Percentiles rank a stretch among this genome's conserved stretches.
These are phyloP conservation scores for Curvularia lunata DNA, from an alignment of 2,329 filamentous ascomycete genomes.

Conservation along the genomic window DNA sequence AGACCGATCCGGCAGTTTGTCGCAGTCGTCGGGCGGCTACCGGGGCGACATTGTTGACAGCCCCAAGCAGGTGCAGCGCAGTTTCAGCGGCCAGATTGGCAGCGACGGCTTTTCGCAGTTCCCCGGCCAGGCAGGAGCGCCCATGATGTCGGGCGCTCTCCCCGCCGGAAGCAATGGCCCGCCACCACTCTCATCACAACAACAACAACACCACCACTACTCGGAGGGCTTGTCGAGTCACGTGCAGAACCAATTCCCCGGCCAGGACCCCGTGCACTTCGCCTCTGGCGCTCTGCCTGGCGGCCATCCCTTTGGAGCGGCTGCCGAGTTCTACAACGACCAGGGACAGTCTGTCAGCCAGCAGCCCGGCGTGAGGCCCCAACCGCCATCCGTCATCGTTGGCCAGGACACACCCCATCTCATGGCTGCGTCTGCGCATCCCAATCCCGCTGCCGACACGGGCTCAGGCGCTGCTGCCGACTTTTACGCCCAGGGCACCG, in stretches of 20 bases:
- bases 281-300: constrained; percentile 55
- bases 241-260: constrained; percentile 64
- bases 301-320: constrained; percentile 56
- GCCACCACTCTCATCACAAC: constrained; percentile 1
- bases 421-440: constrained; percentile 57
- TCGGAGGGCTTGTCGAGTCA: constrained; percentile 52
- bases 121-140: constrained; percentile 42
- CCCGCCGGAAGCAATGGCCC: constrained; percentile 31
- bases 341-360: constrained; percentile 64
- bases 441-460: constrained; percentile 65
- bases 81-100: constrained; percentile 40
- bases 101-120: constrained; percentile 45
- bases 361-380: constrained; percentile 66
- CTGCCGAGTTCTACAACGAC: constrained; percentile 68
- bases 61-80: constrained; percentile 29
- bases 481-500: constrained; percentile 55
- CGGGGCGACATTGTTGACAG: constrained; percentile 42
- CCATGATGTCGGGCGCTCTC: constrained; percentile 46
- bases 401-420: constrained; percentile 62
- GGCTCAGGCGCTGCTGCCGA: constrained; percentile 65
- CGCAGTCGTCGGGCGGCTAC: constrained; percentile 39
- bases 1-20: constrained; percentile 34
- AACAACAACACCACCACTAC: constrained; percentile 1
- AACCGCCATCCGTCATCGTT: constrained; percentile 60
- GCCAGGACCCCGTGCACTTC: constrained; percentile 58